A percentile compares a stretch with the other conserved stretches of the same genome.
Evolutionary conservation across 305 asterid genomes (phyloP).

Genomic region (Solanum aculeatissimum): DNA sequence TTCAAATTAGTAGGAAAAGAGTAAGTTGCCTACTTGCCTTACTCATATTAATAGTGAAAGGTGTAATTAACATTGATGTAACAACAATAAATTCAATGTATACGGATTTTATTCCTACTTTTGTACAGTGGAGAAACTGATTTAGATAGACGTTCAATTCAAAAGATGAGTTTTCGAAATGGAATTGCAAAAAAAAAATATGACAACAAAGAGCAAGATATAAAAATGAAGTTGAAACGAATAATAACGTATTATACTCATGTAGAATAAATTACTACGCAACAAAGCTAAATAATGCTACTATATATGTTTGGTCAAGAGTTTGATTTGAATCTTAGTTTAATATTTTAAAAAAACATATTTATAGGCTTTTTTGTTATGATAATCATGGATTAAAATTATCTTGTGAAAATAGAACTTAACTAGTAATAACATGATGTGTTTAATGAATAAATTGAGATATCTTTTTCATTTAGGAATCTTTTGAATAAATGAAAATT

Average conservation of each 20-base stretch:
- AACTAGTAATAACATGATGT: background rate
- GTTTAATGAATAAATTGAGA: background rate
- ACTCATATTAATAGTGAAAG: background rate
- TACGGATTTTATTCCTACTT: background rate
- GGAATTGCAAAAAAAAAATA: background rate
- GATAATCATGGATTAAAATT: constrained; percentile 1
- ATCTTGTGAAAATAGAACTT: background rate
- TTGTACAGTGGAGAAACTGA: background rate
- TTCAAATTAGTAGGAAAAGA: background rate
- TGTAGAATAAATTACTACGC: background rate
- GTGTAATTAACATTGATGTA: background rate
- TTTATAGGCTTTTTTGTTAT: background rate
- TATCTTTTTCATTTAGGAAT: background rate
- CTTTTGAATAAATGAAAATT: background rate
- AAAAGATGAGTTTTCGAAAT: background rate
- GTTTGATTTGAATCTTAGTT: background rate
- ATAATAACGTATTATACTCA: background rate
- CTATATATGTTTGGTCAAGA: background rate
- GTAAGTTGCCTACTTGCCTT: background rate
- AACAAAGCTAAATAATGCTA: background rate
- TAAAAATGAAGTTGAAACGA: background rate
- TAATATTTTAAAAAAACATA: background rate
- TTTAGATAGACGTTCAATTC: fast-evolving
- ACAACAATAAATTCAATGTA: background rate
- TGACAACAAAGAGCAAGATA: background rate